These are phyloP conservation scores for Volutella citrinella DNA, from an alignment of 2,329 filamentous ascomycete genomes.

Conservation along the genomic window DNA sequence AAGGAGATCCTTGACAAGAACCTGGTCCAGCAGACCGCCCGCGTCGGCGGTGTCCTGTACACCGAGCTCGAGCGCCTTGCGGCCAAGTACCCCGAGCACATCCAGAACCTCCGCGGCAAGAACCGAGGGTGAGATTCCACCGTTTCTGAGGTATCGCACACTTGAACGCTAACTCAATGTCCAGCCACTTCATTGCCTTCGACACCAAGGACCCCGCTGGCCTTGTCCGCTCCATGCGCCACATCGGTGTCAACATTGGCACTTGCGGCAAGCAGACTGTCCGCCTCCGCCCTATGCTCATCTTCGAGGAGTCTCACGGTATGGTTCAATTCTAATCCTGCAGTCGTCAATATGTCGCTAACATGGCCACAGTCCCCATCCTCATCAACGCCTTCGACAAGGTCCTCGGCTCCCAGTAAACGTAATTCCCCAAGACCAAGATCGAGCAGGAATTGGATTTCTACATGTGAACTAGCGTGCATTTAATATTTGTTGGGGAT, in stretches of 20 bases:
- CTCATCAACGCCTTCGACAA: conserved; percentile 27
- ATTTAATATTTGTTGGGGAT: too few species aligned
- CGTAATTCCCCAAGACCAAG: conserved; percentile 9
- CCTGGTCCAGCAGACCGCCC: conserved; percentile 63
- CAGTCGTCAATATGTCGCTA: background rate
- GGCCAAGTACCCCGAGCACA: conserved; percentile 63
- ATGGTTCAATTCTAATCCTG: conserved; percentile 4
- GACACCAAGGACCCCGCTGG: conserved; percentile 68
- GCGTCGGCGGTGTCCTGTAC: conserved; percentile 68
- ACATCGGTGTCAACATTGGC: conserved; percentile 72
- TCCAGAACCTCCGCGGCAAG: conserved; percentile 74
- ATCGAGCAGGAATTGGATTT: conserved; percentile 9
- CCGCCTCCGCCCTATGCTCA: conserved; percentile 73
- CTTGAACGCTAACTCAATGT: background rate
- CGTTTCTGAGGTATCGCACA: background rate
- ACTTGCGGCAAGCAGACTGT: conserved; percentile 70
- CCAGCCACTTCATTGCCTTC: conserved; percentile 72
- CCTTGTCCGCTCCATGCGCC: conserved; percentile 69
- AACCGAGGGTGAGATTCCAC: conserved; percentile 50
- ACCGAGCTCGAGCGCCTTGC: conserved; percentile 60
- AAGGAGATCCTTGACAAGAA: conserved; percentile 68
- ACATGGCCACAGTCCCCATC: conserved; percentile 16
- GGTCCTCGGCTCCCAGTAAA: conserved; percentile 25
- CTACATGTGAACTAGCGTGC: conserved; percentile 25
- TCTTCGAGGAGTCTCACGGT: conserved; percentile 71